phyloP scores from a whole-genome alignment of 441 rosid species.

The Adansonia madagascariensis region DNA sequence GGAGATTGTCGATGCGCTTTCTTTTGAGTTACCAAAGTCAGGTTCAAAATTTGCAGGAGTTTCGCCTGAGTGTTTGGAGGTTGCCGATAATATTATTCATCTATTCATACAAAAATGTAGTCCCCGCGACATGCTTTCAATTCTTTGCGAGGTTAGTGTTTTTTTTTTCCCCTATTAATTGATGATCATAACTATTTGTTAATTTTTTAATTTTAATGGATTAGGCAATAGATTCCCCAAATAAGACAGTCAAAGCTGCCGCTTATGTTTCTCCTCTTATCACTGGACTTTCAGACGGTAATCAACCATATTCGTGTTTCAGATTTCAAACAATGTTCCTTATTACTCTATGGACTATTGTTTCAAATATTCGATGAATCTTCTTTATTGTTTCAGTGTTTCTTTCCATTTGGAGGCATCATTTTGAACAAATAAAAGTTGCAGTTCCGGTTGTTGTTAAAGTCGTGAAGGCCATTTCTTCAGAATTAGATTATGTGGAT shows the following conservation, averaged over 20 bases:
- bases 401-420: constrained; percentile 62
- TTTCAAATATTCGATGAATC: constrained; percentile 27
- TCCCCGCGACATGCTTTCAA: constrained; percentile 85
- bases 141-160: constrained; percentile 75
- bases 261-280: constrained; percentile 62
- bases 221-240: constrained; percentile 69
- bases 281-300: constrained; percentile 81
- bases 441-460: constrained; percentile 67
- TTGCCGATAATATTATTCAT: constrained; percentile 54
- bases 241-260: constrained; percentile 43
- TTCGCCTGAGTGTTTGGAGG: constrained; percentile 51
- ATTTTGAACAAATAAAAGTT: constrained; percentile 72
- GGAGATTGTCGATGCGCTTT: constrained; percentile 69
- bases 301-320: background rate
- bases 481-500: constrained; percentile 42
- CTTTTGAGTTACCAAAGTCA: constrained; percentile 76
- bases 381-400: constrained; percentile 56
- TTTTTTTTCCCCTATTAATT: background rate
- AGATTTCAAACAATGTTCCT: constrained; percentile 11
- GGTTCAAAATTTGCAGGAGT: constrained; percentile 58
- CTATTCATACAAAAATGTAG: constrained; percentile 54
- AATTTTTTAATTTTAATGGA: constrained; percentile 35
- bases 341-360: background rate
- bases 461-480: constrained; percentile 54
- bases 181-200: constrained; percentile 18